Evolutionary conservation across 139 green algal species (phyloP).

Genomic region (Micractinium sp.): DNA sequence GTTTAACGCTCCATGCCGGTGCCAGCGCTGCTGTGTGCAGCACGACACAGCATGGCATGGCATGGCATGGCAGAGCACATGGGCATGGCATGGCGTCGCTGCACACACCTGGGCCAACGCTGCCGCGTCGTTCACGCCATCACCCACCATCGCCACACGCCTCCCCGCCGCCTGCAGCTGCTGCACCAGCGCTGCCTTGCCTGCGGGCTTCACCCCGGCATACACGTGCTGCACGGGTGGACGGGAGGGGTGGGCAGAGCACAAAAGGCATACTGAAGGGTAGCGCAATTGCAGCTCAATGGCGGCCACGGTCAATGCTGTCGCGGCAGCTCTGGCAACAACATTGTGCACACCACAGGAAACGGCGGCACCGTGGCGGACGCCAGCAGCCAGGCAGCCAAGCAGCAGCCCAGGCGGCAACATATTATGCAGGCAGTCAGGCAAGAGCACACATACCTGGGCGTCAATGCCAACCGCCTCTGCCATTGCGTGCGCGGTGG

Average conservation of each 20-base stretch:
- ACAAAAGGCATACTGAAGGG: no score
- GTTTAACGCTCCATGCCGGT: no score
- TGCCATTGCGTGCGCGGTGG: conserved; percentile 66
- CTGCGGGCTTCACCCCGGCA: conserved; percentile 65
- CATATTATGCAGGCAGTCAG: not conserved
- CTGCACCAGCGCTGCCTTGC: conserved; percentile 76
- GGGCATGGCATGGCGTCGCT: not conserved
- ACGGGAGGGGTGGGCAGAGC: not conserved
- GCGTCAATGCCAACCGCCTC: conserved; percentile 65
- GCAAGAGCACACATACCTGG: conserved; percentile 1
- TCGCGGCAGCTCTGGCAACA: no score
- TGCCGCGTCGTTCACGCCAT: conserved; percentile 91
- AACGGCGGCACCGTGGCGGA: not conserved
- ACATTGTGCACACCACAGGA: not conserved
- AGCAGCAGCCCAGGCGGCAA: no score
- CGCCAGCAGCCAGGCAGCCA: not conserved
- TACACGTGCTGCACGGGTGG: conserved; percentile 57
- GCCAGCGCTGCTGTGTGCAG: not conserved
- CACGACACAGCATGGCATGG: not conserved
- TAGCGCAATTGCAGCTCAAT: no score
- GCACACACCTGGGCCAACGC: conserved; percentile 71
- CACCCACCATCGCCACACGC: conserved; percentile 89
- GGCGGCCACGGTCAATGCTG: no score
- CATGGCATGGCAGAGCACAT: no score
- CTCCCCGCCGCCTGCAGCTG: conserved; percentile 57